These are phyloP conservation scores for Onygena corvina DNA, from an alignment of 2,329 filamentous ascomycete species.

Conservation along the genomic window DNA sequence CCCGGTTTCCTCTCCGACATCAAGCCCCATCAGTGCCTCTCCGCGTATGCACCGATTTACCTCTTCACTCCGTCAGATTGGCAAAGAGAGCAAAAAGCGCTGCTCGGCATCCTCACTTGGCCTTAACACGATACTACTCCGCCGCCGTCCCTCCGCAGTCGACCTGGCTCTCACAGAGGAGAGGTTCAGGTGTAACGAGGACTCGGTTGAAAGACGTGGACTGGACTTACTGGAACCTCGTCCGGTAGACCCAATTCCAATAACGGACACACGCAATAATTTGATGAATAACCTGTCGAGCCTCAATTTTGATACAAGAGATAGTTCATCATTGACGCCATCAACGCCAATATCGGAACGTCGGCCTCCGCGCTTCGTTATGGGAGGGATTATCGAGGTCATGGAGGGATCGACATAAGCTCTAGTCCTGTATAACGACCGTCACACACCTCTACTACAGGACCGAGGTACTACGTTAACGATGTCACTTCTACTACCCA, in stretches of 20 bases:
- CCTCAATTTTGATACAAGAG: constrained; percentile 1
- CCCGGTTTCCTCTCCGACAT: constrained; percentile 24
- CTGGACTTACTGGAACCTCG: constrained; percentile 36
- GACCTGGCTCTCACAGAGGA: constrained; percentile 36
- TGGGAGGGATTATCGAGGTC: constrained; percentile 39
- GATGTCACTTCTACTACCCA: neutral
- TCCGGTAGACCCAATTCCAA: constrained; percentile 28
- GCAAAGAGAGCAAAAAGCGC: constrained; percentile 21
- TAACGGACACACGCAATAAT: constrained; percentile 11
- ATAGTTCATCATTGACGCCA: neutral
- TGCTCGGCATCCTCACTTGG: constrained; percentile 24
- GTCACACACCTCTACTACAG: neutral
- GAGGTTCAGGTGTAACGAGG: constrained; percentile 28
- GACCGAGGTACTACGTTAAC: neutral
- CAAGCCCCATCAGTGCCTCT: constrained; percentile 19
- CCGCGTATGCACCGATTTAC: constrained; percentile 20
- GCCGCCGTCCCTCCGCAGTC: constrained; percentile 33
- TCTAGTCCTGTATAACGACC: neutral
- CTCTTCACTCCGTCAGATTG: constrained; percentile 14
- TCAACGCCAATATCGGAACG: constrained; percentile 8
- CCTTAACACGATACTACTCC: constrained; percentile 25
- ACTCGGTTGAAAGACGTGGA: constrained; percentile 31
- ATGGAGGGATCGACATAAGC: constrained; percentile 32
- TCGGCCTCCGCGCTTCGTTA: constrained; percentile 29
- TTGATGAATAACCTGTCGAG: constrained; percentile 8